These are phyloP conservation scores for Babesia sp. DNA, from an alignment of 169 alveolate genomes.

Conservation along the genomic window DNA sequence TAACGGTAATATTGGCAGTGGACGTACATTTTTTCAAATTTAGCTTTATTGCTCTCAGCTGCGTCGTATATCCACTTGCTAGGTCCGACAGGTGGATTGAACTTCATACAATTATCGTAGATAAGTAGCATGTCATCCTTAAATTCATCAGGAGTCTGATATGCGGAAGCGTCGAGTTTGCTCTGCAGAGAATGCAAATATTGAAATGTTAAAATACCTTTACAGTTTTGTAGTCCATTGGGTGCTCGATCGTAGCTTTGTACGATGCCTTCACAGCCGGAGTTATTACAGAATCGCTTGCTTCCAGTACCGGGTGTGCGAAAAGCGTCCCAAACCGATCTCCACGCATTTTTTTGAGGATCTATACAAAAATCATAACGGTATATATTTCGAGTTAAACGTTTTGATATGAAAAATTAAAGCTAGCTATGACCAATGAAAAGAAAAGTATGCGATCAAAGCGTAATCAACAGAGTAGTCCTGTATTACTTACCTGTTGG, in stretches of 20 bases:
- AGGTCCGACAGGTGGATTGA: slow-evolving; percentile 61
- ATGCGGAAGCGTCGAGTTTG: slow-evolving; percentile 32
- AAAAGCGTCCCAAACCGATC: slow-evolving; percentile 65
- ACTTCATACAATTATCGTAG: slow-evolving; percentile 65
- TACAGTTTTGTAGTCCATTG: slow-evolving; percentile 67
- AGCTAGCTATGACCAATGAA: not conserved
- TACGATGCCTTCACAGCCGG: slow-evolving; percentile 60
- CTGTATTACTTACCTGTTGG: slow-evolving; percentile 21
- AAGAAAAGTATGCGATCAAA: not conserved
- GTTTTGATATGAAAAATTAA: too few relatives aligned
- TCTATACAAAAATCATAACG: too few relatives aligned
- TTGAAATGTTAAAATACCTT: slow-evolving; percentile 21
- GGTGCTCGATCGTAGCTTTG: slow-evolving; percentile 36
- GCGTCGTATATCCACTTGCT: slow-evolving; percentile 68
- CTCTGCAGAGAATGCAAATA: not conserved
- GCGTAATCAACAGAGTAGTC: not conserved
- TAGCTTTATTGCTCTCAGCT: slow-evolving; percentile 42
- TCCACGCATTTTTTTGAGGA: slow-evolving; percentile 57
- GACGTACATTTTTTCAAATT: slow-evolving; percentile 54
- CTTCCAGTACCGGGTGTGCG: slow-evolving; percentile 61
- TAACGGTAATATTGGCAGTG: not conserved
- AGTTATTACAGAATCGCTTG: slow-evolving; percentile 65
- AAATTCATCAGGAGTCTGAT: slow-evolving; percentile 53
- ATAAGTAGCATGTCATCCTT: slow-evolving; percentile 59
- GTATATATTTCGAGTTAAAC: not conserved